Percentiles rank a stretch among this genome's conserved stretches.
These are phyloP conservation scores for Euphorbia schlechtendalii DNA, from an alignment of 441 rosid genomes.

Conservation along the genomic window DNA sequence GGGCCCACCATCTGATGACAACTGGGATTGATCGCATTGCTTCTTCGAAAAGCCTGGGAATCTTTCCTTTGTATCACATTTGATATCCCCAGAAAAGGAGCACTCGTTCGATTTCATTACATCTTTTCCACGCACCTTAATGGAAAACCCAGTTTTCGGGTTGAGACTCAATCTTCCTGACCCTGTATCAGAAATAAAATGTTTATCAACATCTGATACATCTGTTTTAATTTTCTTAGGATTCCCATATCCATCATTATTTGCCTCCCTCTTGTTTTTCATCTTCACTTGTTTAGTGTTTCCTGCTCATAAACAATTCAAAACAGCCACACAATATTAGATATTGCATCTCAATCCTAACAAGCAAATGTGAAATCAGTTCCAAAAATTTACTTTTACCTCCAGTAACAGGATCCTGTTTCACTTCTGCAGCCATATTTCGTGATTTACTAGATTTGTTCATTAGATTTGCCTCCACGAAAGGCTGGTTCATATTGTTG, in stretches of 20 bases:
- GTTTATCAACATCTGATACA: constrained; percentile 20
- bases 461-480: constrained; percentile 24
- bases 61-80: constrained; percentile 33
- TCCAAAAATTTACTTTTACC: constrained; percentile 25
- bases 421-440: constrained; percentile 15
- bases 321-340: constrained; percentile 10
- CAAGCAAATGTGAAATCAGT: not conserved
- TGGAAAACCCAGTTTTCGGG: constrained; percentile 21
- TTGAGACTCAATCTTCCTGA: constrained; percentile 18
- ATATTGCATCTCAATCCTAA: constrained; percentile 1
- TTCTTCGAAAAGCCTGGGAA: constrained; percentile 31
- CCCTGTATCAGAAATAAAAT: constrained; percentile 19
- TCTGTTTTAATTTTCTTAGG: constrained; percentile 36
- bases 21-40: constrained; percentile 33
- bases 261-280: constrained; percentile 42
- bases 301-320: constrained; percentile 30
- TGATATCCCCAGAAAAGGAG: constrained; percentile 22
- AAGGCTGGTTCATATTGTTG: constrained; percentile 31
- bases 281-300: constrained; percentile 29
- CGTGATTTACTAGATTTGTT: constrained; percentile 25
- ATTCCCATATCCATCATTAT: constrained; percentile 27
- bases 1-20: constrained; percentile 32
- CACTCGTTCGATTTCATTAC: constrained; percentile 20
- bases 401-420: constrained; percentile 22
- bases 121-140: constrained; percentile 25